Conservation (phyloP, 2,329 filamentous ascomycete species). For the Rhynchosporium graminicola region DNA sequence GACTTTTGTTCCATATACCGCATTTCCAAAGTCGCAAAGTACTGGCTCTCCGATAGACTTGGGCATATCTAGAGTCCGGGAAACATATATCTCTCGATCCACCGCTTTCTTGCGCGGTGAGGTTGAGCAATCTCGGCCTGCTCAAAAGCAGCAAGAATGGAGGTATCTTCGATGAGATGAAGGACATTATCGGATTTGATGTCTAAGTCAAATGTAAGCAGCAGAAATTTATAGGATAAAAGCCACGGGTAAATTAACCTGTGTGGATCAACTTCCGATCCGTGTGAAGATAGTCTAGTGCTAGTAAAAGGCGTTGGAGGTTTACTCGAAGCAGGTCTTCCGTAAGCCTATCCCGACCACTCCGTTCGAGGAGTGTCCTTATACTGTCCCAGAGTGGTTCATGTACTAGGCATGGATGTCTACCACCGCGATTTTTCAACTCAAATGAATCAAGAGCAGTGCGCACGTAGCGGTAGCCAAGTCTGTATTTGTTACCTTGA, state of each 20-base stretch:
- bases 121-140: slow-evolving; percentile 42
- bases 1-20: slow-evolving; percentile 44
- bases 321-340: background rate
- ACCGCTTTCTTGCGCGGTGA: background rate
- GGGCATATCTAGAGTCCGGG: slow-evolving; percentile 36
- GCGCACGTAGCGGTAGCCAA: slow-evolving; percentile 40
- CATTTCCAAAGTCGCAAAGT: slow-evolving; percentile 38
- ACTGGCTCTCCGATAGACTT: background rate
- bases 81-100: background rate
- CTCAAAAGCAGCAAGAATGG: slow-evolving; percentile 44
- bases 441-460: slow-evolving; percentile 44
- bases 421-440: slow-evolving; percentile 41
- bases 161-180: slow-evolving; percentile 42
- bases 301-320: slow-evolving; percentile 45
- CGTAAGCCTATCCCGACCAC: slow-evolving; percentile 44
- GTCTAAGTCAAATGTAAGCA: slow-evolving; percentile 33
- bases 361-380: slow-evolving; percentile 44
- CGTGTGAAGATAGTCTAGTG: slow-evolving; percentile 49
- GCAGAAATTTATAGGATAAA: background rate
- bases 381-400: slow-evolving; percentile 48
- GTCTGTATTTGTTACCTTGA: slow-evolving; percentile 36
- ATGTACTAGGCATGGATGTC: slow-evolving; percentile 44
- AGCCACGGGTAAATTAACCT: slow-evolving; percentile 37
- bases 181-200: slow-evolving; percentile 52
- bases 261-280: slow-evolving; percentile 49